Percentiles rank a stretch among this genome's conserved stretches.
phyloP scores from a whole-genome alignment of 2,329 filamentous ascomycete species.

The Arthrobotrys sinensis region DNA sequence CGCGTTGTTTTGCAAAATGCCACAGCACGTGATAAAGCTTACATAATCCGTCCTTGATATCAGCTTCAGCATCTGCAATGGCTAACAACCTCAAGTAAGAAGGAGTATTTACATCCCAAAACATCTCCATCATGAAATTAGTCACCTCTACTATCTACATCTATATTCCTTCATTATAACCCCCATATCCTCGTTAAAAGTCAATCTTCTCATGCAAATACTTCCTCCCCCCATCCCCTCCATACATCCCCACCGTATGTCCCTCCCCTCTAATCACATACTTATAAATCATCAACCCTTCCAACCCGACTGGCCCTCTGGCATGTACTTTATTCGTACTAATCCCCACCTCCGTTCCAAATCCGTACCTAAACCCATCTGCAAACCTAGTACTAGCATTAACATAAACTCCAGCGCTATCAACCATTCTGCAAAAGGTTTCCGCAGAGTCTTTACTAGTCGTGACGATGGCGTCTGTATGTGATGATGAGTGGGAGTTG shows the following conservation, averaged over 20 bases:
- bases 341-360: constrained; percentile 98
- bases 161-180: background rate
- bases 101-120: background rate
- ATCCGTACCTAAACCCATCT: constrained; percentile 96
- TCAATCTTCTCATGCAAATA: constrained; percentile 58
- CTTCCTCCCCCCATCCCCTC: constrained; percentile 44
- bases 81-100: background rate
- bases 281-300: constrained; percentile 97
- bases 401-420: constrained; percentile 95
- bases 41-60: too few relatives aligned
- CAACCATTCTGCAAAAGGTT: constrained; percentile 85
- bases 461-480: constrained; percentile 93
- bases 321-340: constrained; percentile 99
- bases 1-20: too few relatives aligned
- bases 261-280: constrained; percentile 89
- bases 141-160: constrained; percentile 8
- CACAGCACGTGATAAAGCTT: too few relatives aligned
- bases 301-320: constrained; percentile 90
- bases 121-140: background rate
- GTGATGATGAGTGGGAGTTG: constrained; percentile 85
- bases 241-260: constrained; percentile 70
- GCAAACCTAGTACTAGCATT: constrained; percentile 95
- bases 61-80: too few relatives aligned
- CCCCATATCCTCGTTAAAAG: background rate
- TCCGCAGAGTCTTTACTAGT: constrained; percentile 78